Percentiles rank a stretch among this genome's conserved stretches.
Evolutionary conservation across 140 eudicot genomes (phyloP).

Genomic region (Stevia rebaudiana): DNA sequence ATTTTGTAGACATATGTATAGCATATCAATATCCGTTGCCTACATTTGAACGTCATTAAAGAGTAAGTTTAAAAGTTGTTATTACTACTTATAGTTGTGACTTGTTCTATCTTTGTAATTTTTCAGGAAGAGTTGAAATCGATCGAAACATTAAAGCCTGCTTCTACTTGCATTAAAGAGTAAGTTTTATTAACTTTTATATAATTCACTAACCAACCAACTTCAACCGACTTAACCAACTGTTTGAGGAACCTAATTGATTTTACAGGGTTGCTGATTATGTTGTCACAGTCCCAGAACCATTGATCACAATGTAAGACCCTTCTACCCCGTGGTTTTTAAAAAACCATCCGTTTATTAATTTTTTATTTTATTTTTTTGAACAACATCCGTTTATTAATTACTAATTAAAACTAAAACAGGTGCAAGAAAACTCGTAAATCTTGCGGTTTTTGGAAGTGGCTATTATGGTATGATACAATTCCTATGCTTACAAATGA

Average conservation of each 20-base stretch:
- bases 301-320: conserved; percentile 67
- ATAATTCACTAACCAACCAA: background rate
- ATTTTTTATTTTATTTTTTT: background rate
- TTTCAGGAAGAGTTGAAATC: conserved; percentile 75
- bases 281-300: conserved; percentile 63
- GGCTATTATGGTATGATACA: conserved; percentile 69
- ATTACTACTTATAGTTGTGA: too few species aligned
- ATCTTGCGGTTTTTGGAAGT: conserved; percentile 68
- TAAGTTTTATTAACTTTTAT: conserved; percentile 19
- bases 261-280: conserved; percentile 70
- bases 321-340: background rate
- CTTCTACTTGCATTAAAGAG: conserved; percentile 83
- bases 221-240: background rate
- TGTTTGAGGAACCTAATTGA: conserved; percentile 5
- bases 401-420: conserved; percentile 9
- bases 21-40: too few species aligned
- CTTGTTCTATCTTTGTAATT: background rate
- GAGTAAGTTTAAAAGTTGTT: too few species aligned
- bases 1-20: too few species aligned
- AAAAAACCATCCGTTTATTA: background rate
- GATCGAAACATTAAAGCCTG: conserved; percentile 58
- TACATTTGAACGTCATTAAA: too few species aligned
- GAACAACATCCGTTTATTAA: background rate
- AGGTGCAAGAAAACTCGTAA: conserved; percentile 49
- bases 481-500: background rate